Conservation (phyloP, 2,329 filamentous ascomycete species). For the Aspergillus brasiliensis region DNA sequence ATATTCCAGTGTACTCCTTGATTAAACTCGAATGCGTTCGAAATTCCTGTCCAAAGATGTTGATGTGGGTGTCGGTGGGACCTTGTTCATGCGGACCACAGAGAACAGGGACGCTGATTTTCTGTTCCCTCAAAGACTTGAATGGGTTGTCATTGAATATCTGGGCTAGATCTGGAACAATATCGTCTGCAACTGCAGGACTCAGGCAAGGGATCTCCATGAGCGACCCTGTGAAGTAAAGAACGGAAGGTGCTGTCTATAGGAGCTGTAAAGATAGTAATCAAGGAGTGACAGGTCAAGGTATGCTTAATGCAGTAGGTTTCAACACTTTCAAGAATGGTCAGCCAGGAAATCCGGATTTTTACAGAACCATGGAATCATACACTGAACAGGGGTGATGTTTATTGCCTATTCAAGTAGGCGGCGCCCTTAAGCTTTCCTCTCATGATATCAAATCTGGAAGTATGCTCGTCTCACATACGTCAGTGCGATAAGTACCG, state of each 20-base stretch:
- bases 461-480: neutral
- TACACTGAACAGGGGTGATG: neutral
- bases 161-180: neutral
- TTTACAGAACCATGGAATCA: neutral
- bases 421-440: neutral
- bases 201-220: neutral
- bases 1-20: neutral
- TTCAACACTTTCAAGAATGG: neutral
- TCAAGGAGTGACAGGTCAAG: neutral
- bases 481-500: too few species aligned
- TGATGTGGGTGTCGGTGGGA: neutral
- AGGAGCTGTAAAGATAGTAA: neutral
- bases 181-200: neutral
- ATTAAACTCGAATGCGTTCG: neutral
- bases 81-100: neutral
- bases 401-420: neutral
- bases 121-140: neutral
- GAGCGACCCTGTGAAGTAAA: neutral
- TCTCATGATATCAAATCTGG: neutral
- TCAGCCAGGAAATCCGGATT: neutral
- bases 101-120: neutral
- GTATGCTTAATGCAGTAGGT: neutral
- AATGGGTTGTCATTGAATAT: neutral
- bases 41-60: neutral
- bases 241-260: neutral